Percentiles rank a stretch among this genome's conserved stretches.
phyloP scores from a whole-genome alignment of 78 protist genomes.

The Emiliania huxleyi region DNA sequence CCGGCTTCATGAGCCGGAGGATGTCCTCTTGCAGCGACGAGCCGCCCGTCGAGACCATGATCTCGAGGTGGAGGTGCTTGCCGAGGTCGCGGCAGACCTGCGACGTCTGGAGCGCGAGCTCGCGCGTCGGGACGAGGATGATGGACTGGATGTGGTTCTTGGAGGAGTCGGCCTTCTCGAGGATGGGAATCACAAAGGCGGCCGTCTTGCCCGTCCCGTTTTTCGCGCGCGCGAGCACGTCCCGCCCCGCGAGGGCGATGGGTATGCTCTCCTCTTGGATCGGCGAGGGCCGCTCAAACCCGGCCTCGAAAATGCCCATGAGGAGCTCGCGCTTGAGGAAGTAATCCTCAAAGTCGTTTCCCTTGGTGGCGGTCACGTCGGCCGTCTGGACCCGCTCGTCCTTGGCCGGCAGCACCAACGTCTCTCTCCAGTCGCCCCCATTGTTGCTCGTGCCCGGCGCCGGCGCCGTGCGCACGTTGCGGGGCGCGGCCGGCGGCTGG shows the following conservation, averaged over 20 bases:
- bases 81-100: constrained; percentile 89
- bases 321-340: constrained; percentile 91
- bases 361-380: constrained; percentile 92
- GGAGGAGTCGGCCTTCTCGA: constrained; percentile 81
- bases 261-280: constrained; percentile 97
- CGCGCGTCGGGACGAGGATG: constrained; percentile 96
- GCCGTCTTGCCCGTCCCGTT: constrained; percentile 99
- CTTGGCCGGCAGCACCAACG: constrained; percentile 22
- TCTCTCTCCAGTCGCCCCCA: constrained; percentile 54
- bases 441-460: neutral
- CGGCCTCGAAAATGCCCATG: constrained; percentile 95
- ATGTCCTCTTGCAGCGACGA: constrained; percentile 86
- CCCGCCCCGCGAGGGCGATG: constrained; percentile 80
- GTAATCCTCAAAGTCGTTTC: constrained; percentile 90
- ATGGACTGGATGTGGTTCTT: constrained; percentile 73
- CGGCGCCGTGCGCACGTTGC: neutral
- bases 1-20: constrained; percentile 70
- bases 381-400: constrained; percentile 66
- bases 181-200: constrained; percentile 88
- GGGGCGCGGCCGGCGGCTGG: neutral
- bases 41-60: constrained; percentile 96
- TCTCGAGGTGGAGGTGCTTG: constrained; percentile 80
- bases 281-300: constrained; percentile 96
- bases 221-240: constrained; percentile 96
- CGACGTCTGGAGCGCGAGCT: constrained; percentile 95